These are phyloP conservation scores for Russula virescens DNA, from an alignment of 768 basidiomycete species.

Conservation along the genomic window DNA sequence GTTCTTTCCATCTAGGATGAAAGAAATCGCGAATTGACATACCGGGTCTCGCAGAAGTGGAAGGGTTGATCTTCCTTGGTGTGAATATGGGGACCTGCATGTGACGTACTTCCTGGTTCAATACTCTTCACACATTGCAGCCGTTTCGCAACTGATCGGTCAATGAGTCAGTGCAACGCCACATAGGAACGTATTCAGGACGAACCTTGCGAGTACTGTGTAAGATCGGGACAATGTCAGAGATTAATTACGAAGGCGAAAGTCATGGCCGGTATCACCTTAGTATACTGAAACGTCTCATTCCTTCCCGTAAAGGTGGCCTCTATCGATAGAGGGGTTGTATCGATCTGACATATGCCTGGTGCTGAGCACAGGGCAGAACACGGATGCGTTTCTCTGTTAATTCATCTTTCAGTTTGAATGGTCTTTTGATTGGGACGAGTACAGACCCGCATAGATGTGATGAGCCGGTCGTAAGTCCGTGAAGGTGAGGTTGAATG, in stretches of 20 bases:
- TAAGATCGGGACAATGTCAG: not conserved
- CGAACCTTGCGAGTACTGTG: constrained; percentile 52
- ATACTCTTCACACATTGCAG: constrained; percentile 47
- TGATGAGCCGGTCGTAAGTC: constrained; percentile 33
- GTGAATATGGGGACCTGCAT: constrained; percentile 46
- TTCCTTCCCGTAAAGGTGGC: constrained; percentile 56
- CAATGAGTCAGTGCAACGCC: not conserved
- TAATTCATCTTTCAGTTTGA: not conserved
- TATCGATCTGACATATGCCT: constrained; percentile 57
- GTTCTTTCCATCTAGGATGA: not conserved
- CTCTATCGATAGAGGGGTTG: constrained; percentile 51
- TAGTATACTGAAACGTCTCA: constrained; percentile 60
- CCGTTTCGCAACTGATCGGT: constrained; percentile 42
- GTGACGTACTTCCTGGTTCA: constrained; percentile 37
- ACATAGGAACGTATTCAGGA: not conserved
- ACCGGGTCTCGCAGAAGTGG: constrained; percentile 53
- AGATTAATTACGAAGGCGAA: not conserved
- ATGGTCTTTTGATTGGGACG: not conserved
- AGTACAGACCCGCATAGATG: constrained; percentile 54
- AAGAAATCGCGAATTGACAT: constrained; percentile 3
- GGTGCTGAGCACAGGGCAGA: constrained; percentile 36
- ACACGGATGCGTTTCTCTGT: constrained; percentile 50
- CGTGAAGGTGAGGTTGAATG: constrained; percentile 48
- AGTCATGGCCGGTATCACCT: constrained; percentile 34
- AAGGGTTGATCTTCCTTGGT: constrained; percentile 40